Base-by-base conservation (phyloP, 2,329 filamentous ascomycete species). In the Aspergillus brunneoviolaceus region DNA sequence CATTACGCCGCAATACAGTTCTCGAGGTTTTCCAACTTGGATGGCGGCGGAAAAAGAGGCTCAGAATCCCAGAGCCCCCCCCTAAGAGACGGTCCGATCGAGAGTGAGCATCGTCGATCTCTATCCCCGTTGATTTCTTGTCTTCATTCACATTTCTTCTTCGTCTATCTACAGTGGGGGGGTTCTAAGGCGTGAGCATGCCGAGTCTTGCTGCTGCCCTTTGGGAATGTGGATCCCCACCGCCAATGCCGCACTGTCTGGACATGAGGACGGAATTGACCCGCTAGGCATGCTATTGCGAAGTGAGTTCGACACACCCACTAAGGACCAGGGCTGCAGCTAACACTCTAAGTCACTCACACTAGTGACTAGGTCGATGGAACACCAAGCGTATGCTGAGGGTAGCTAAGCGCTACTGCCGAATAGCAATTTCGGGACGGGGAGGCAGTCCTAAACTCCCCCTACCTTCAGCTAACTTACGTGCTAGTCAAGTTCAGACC, bases 301-400 rank as follows among this genome's bases (percentile, higher is more conserved):
- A 35, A 42, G 48, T 49, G 45, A 47, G 53, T 33, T 31, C 42
- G 42, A 25, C 39, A 45, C 53, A 3, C 19, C 14, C 53, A 55
- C 53, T 48, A 48, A 48, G 27, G 23, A 48, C 31, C 27, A 33
- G 42, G 39, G 42, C 52, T 48, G 52, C 52, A 55, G 25, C 52
- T 55, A 55, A 49, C 27, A 16, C 33, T n/a, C 45, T 33, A 49
- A 19, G 53, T 29, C 16, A 31, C 53, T 35, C 19, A 45, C 53
- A 23, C 27, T 31, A 35, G 10, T 25, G 29, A 47, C 21, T 55
- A 29, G 42, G 27, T 35, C 6, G 39, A 42, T 11, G 16, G 16
- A 42, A 42, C 39, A 42, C 39, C 16, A 16, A 42, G 39, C 39
- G 14, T 42, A n/a, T 42, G 39, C 39, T 42, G 39, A 42, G 14